Evolutionary conservation across 495 filamentous ascomycete genomes (phyloP), one percentile per base, ranked within the genome.

Genomic region (Paragyromitra xinjiangensis): DNA sequence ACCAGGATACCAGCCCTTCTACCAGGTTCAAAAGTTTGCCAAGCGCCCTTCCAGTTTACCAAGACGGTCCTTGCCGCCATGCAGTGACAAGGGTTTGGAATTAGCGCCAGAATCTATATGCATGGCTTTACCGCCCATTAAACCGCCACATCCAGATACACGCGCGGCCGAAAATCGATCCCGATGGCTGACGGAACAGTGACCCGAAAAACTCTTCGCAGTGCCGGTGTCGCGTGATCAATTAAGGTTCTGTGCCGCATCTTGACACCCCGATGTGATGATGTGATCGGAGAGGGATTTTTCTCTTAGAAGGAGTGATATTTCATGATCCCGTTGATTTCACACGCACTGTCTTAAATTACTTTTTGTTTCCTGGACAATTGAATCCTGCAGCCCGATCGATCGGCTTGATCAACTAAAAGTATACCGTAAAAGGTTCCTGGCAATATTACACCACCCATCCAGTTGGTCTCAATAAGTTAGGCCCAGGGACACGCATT

Each of bases 91-190:
- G 55, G 69, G 11, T 39, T 40, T 9, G 19, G 45, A n/a, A 34
- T 45, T 70, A 70, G 68, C 68, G 55, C 53, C 8, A 24, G 68
- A 56, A 22, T 26, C 14, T 37, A 45, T 44, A 44, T 69, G 39
- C 24, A 16, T 11, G 26, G 45, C 51, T 44, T 71, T 63, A 50
- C 42, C 56, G 69, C 56, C 53, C 24, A n/a, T 16, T 19, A 24
- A 58, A 8, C 66, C 51, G 51, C 51, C 26, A 29, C 24, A 12
- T 24, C 34, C 22, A 55, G 51, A 71, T 51, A 64, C 56, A 70
- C 67, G 67, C 61, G 61, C 67, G 53, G 56, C 45, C 53, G 55
- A 70, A 14, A 70, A 61, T 16, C 9, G 14, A 6, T 29, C 24
- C 19, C 12, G 12, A 48, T 16, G 26, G 6, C 2, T 42, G 16